Conservation (phyloP, 306 rosid genomes). For the Lotus japonicus region DNA sequence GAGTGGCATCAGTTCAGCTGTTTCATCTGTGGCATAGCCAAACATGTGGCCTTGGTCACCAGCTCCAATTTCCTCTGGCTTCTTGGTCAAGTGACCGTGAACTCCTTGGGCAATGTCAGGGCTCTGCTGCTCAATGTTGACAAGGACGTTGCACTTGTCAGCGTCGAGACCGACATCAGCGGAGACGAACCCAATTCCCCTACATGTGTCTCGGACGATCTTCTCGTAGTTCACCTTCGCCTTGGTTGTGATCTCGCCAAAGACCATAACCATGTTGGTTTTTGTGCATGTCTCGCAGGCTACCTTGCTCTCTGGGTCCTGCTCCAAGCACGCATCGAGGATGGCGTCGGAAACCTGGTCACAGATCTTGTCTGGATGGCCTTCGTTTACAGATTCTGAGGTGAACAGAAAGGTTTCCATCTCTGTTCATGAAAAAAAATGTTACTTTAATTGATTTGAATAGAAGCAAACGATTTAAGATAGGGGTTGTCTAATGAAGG, state of each 20-base stretch:
- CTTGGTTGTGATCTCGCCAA: conserved; percentile 76
- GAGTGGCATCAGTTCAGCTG: conserved; percentile 71
- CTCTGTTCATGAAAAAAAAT: conserved; percentile 21
- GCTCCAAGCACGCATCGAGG: conserved; percentile 73
- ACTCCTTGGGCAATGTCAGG: conserved; percentile 80
- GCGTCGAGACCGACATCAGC: conserved; percentile 77
- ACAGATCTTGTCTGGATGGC: conserved; percentile 81
- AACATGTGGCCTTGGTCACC: conserved; percentile 90
- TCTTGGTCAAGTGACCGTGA: conserved; percentile 66
- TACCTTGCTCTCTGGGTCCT: conserved; percentile 68
- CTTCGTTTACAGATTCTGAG: conserved; percentile 79
- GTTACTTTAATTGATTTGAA: background rate
- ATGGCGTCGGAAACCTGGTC: conserved; percentile 81
- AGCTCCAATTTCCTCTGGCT: conserved; percentile 82
- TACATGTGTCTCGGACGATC: conserved; percentile 68
- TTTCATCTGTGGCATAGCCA: conserved; percentile 79
- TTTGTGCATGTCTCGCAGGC: conserved; percentile 89
- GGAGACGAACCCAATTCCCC: conserved; percentile 66
- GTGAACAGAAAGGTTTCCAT: conserved; percentile 76
- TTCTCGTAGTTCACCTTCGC: conserved; percentile 76
- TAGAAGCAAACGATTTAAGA: background rate
- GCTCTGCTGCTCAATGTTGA: conserved; percentile 76
- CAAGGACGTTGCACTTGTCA: conserved; percentile 73
- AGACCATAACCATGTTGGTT: conserved; percentile 91
- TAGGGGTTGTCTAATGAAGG: too few relatives aligned